Base-by-base conservation (phyloP, 176 grass and related monocot species). In the Carex scoparia region DNA sequence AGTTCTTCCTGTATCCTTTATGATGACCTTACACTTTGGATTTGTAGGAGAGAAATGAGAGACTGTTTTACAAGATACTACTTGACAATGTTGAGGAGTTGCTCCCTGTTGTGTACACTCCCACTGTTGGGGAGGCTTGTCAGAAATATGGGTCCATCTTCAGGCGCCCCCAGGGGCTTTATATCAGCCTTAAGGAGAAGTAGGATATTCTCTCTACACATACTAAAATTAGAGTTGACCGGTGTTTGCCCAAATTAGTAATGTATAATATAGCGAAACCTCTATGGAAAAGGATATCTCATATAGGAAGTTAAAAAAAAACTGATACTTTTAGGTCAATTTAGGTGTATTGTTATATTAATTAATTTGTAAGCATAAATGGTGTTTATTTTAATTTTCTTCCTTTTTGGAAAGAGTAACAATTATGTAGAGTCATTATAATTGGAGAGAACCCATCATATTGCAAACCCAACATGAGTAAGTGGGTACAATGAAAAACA, bases 181-280 rank as follows among this genome's bases (percentile, higher is more conserved):
- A 92, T 80, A 95, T 99, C 77, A 99, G 93, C 80, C 86, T 99
- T 79, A 95, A 94, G 68, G 96, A 99, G 67, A 99, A 89, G 96
- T 99, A 92, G 31, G 86, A 44, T 86, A 31, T 61, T 37, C 19
- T 61, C 19, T 18, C 66, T 72, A n/a, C 18, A 9, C 62, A 61
- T 33, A 35, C 44, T 53, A 35, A 78, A 78, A 31, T 33, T 13
- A 31, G 19, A 30, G 1, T 18, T 3, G 2, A 42, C 42, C 0
- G 6, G 35, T 40, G 33, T 5, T 69, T 69, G 6, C 12, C 5
- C 12, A 40, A 69, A 69, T 69, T 27, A 40, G 66, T 16, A 69
- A 42, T 37, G 66, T 69, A 57, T 18, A 63, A 30, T 28, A 15
- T 78, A 56, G 23, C 13, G 13, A 78, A 16, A 78, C 23, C 23